Base-by-base conservation (phyloP, 345 rosid genomes). In the Rubroshorea leprosula region DNA sequence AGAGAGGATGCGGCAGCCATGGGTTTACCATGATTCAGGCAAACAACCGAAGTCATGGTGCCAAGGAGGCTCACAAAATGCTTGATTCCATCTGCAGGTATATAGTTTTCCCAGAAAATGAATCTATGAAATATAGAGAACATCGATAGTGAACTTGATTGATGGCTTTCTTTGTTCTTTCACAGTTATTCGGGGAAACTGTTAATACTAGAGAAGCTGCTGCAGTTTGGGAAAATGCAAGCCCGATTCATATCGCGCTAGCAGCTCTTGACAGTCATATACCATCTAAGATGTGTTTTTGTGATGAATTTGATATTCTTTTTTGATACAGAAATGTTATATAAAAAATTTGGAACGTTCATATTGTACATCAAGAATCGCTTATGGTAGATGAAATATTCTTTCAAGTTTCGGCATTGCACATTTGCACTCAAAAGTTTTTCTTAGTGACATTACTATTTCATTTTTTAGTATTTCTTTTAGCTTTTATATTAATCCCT, bases 1-100 rank as follows among this genome's bases (percentile, higher is more conserved):
- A 76, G 71, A 69, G 97, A 86, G 72, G 81, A 81, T 19, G 90
- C 86, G 0, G 74, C 75, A 71, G 74, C 90, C 18, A 82, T 87
- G 90, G 97, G 85, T 60, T 80, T 88, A 60, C 85, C 76, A 38
- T 71, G 69, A 70, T 19, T 26, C 21, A 26, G 57, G 15, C 15
- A 59, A 46, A 17, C 27, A 51, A 23, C 25, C 5, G 5, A 31
- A 26, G n/a, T 35, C 41, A 8, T 10, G 11, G 38, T 50, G 52
- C 48, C 54, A 35, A 55, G 60, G 62, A 55, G 12, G 45, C 9
- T 35, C 7, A 35, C 41, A 35, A 6, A 6, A 35, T 35, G 9
- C 12, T 35, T 13, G 41, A 35, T 29, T 52, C 23, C 48, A 59
- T 68, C 25, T 45, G 21, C 57, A 62, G 25, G 47, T 53, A 64